These are phyloP conservation scores for Cladophialophora immunda DNA, from an alignment of 2,329 filamentous ascomycete species.

Conservation along the genomic window DNA sequence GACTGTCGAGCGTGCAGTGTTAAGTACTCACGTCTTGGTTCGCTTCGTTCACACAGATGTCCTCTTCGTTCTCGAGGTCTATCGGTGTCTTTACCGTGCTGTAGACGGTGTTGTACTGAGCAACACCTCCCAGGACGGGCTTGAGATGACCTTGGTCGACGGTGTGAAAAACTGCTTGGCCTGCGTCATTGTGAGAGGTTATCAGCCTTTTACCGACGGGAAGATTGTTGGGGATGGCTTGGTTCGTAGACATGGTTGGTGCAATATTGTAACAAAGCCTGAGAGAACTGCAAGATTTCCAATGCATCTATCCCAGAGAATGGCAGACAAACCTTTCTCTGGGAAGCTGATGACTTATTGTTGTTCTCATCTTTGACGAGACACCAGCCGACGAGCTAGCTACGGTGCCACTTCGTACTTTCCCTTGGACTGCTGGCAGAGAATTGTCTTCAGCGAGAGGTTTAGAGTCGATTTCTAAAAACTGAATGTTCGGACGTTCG, in stretches of 20 bases:
- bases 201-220: conserved; percentile 6
- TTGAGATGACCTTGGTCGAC: conserved; percentile 3
- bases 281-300: conserved; percentile 1
- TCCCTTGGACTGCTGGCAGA: conserved; percentile 3
- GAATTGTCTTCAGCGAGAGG: conserved; percentile 5
- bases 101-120: conserved; percentile 7
- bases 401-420: conserved; percentile 7
- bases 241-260: conserved; percentile 1
- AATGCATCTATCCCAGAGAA: conserved; percentile 5
- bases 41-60: conserved; percentile 1
- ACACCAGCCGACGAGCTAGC: conserved; percentile 7
- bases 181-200: conserved; percentile 3
- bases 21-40: conserved; percentile 8
- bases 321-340: conserved; percentile 5
- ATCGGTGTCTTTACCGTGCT: conserved; percentile 4
- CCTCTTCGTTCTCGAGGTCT: conserved; percentile 7
- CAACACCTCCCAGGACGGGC: conserved; percentile 4
- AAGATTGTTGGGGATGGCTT: conserved; percentile 4
- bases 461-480: conserved; percentile 8
- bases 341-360: conserved; percentile 4
- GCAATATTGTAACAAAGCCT: conserved; percentile 8
- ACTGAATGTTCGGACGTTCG: conserved; percentile 5
- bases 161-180: background rate
- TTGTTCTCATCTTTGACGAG: conserved; percentile 8
- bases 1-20: conserved; percentile 3